Percentiles rank a stretch among this genome's conserved stretches.
These are phyloP conservation scores for Salmacisia buchloeana DNA, from an alignment of 1,284 basidiomycete genomes.

Conservation along the genomic window DNA sequence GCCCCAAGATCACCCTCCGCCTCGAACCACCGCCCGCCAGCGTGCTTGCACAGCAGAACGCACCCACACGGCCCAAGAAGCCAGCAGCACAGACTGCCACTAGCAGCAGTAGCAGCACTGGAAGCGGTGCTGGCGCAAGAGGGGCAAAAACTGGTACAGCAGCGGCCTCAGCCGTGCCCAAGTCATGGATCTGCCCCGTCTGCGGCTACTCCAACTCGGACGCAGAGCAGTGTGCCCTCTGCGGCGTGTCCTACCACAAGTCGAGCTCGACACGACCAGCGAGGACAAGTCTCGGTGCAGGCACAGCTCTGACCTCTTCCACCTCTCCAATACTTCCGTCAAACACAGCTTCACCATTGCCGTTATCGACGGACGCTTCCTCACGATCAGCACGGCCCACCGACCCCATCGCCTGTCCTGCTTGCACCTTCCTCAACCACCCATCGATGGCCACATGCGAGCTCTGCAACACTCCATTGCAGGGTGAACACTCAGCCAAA, in stretches of 20 bases:
- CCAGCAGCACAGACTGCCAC: slow-evolving; percentile 1
- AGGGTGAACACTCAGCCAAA: too few species aligned
- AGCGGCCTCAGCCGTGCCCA: slow-evolving; percentile 18
- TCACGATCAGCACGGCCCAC: not conserved
- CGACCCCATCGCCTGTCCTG: slow-evolving; percentile 58
- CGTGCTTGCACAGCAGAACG: not conserved
- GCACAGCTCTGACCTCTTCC: not conserved
- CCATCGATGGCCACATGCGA: slow-evolving; percentile 72
- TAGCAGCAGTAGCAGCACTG: slow-evolving; percentile 32
- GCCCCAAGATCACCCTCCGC: slow-evolving; percentile 76
- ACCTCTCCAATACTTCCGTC: too few species aligned
- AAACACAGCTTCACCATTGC: too few species aligned
- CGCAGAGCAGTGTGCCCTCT: slow-evolving; percentile 17
- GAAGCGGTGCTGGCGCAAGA: not conserved
- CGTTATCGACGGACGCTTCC: too few species aligned
- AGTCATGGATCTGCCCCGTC: slow-evolving; percentile 39
- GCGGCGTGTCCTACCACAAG: slow-evolving; percentile 27
- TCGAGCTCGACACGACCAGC: too few species aligned
- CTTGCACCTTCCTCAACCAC: slow-evolving; percentile 89
- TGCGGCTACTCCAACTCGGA: slow-evolving; percentile 33
- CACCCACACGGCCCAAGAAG: slow-evolving; percentile 18
- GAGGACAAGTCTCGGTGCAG: not conserved
- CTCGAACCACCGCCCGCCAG: slow-evolving; percentile 30
- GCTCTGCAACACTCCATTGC: slow-evolving; percentile 81
- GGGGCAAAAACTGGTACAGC: slow-evolving; percentile 5